Evolutionary conservation across 2,329 filamentous ascomycete genomes (phyloP).

Genomic region (Fusarium lyarnte): DNA sequence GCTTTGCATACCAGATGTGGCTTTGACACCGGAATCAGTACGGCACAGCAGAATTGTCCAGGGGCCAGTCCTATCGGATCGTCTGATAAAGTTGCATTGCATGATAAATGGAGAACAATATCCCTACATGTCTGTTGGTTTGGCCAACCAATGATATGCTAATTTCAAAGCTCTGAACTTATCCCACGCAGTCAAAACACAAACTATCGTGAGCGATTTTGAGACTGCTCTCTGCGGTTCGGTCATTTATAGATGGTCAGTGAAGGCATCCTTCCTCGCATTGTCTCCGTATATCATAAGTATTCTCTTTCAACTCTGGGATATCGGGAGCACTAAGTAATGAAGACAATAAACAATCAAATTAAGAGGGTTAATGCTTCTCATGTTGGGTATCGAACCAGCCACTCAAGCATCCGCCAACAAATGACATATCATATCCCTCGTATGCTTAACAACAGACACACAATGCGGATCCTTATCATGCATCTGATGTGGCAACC

Average conservation of each 20-base stretch:
- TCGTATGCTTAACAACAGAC: constrained; percentile 39
- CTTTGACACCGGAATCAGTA: not conserved
- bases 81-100: not conserved
- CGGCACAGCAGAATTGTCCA: not conserved
- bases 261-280: not conserved
- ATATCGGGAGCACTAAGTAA: not conserved
- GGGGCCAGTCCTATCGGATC: not conserved
- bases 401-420: constrained; percentile 12
- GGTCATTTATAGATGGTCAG: not conserved
- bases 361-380: not conserved
- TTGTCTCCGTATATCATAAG: no score
- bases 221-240: not conserved
- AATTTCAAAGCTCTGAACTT: not conserved
- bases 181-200: fast-evolving
- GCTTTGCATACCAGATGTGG: not conserved
- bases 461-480: constrained; percentile 40
- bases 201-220: no score
- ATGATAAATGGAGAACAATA: not conserved
- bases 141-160: not conserved
- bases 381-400: constrained; percentile 4
- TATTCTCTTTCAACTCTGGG: not conserved
- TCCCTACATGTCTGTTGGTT: not conserved
- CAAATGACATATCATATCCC: constrained; percentile 23
- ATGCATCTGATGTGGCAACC: constrained; percentile 13
- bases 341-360: not conserved